Conservation (phyloP, 73 alveolate species). For the Paramecium sexaurelia region DNA sequence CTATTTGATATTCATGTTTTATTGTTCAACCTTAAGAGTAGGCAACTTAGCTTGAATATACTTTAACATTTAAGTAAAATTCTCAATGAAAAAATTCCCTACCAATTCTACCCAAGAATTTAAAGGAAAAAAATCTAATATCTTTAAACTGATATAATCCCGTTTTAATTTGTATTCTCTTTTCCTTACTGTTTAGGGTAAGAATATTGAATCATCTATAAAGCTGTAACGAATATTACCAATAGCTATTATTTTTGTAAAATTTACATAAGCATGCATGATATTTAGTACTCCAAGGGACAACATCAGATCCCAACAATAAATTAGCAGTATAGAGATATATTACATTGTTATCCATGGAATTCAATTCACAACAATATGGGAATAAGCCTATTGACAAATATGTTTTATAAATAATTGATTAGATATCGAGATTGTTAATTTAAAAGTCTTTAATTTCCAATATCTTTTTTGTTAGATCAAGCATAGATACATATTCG, state of each 20-base stretch:
- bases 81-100: not conserved
- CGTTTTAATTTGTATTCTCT: not conserved
- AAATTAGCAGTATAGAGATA: not conserved
- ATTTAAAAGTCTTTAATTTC: not conserved
- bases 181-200: not conserved
- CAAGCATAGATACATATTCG: not conserved
- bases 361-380: not conserved
- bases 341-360: not conserved
- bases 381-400: constrained; percentile 1
- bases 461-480: not conserved
- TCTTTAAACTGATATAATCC: not conserved
- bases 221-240: constrained; percentile 5
- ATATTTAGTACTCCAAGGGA: constrained; percentile 47
- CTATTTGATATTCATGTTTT: not conserved
- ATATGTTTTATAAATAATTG: not conserved
- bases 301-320: not conserved
- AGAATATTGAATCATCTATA: not conserved
- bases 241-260: not conserved
- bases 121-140: constrained; percentile 1
- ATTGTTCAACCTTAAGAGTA: not conserved
- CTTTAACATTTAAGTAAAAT: not conserved
- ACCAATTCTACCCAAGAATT: not conserved
- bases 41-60: not conserved
- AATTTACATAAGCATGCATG: not conserved
- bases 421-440: not conserved